Evolutionary conservation across 257 asterid genomes (phyloP).

Genomic region (Ballota nigra): DNA sequence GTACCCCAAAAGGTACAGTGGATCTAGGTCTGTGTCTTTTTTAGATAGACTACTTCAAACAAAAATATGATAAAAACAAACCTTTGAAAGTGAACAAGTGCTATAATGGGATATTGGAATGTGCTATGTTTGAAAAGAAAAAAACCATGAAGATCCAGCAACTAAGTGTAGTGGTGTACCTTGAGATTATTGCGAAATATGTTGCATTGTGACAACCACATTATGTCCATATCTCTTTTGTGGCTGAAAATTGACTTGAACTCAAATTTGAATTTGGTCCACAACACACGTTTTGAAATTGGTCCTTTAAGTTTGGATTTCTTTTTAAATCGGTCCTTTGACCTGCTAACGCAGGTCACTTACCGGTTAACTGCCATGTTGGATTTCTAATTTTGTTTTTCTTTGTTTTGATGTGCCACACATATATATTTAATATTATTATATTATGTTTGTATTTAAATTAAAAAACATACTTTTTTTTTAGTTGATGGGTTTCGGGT

Average conservation of each 20-base stretch:
- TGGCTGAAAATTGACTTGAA: background rate
- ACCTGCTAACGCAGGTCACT: no score
- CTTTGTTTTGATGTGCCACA: no score
- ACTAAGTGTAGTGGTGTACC: background rate
- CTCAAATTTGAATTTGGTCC: no score
- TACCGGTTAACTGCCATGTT: no score
- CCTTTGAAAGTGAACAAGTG: background rate
- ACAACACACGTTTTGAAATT: no score
- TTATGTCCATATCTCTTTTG: background rate
- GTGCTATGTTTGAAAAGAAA: constrained; percentile 5
- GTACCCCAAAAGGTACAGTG: background rate
- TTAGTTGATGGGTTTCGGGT: no score
- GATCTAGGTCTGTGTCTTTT: background rate
- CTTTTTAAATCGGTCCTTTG: no score
- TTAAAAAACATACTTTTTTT: no score
- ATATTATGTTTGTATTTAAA: no score
- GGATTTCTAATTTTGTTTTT: no score
- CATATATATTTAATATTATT: no score
- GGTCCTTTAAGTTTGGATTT: no score
- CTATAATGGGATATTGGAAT: background rate
- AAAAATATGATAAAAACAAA: background rate
- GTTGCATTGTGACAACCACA: background rate
- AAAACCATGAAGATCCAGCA: background rate
- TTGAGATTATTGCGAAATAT: background rate
- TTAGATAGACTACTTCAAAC: background rate